phyloP scores from a whole-genome alignment of 768 basidiomycete genomes.

The Lyophyllum shimeji region DNA sequence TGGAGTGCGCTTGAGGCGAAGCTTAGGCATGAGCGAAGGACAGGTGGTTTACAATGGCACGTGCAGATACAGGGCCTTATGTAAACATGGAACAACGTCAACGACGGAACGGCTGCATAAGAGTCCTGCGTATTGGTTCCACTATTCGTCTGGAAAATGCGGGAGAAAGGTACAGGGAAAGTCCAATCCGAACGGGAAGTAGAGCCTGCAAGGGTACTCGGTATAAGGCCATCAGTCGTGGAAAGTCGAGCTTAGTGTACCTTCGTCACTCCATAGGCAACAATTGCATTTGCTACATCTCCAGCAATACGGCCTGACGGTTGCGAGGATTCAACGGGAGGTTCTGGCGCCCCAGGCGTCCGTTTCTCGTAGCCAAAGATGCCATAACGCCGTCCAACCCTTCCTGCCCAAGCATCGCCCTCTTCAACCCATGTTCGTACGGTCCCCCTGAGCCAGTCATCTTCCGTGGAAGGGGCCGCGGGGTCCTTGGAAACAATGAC shows the following conservation, averaged over 20 bases:
- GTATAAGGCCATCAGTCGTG: background rate
- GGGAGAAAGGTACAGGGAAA: slow-evolving; percentile 73
- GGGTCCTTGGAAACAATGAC: slow-evolving; percentile 27
- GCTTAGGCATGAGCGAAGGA: slow-evolving; percentile 41
- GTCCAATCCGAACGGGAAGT: slow-evolving; percentile 68
- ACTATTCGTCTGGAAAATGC: slow-evolving; percentile 67
- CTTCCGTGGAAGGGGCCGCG: slow-evolving; percentile 6
- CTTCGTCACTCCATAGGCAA: slow-evolving; percentile 82
- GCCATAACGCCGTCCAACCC: slow-evolving; percentile 77
- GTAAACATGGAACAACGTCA: slow-evolving; percentile 15
- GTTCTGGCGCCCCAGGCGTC: slow-evolving; percentile 24
- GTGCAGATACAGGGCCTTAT: slow-evolving; percentile 12
- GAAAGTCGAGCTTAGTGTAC: slow-evolving; percentile 35
- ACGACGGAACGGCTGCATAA: slow-evolving; percentile 31
- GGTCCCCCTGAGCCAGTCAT: slow-evolving; percentile 42
- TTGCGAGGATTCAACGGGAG: slow-evolving; percentile 22
- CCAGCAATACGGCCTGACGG: slow-evolving; percentile 53
- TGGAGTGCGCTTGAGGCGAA: slow-evolving; percentile 63
- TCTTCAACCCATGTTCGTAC: slow-evolving; percentile 70
- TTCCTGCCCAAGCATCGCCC: slow-evolving; percentile 68
- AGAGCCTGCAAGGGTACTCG: slow-evolving; percentile 55
- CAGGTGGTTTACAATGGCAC: slow-evolving; percentile 9
- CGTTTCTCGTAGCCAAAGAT: slow-evolving; percentile 75
- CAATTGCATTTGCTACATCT: slow-evolving; percentile 78
- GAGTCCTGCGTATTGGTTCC: slow-evolving; percentile 52